Conservation (phyloP, 495 filamentous ascomycete genomes). For the Xylaria bambusicola region DNA sequence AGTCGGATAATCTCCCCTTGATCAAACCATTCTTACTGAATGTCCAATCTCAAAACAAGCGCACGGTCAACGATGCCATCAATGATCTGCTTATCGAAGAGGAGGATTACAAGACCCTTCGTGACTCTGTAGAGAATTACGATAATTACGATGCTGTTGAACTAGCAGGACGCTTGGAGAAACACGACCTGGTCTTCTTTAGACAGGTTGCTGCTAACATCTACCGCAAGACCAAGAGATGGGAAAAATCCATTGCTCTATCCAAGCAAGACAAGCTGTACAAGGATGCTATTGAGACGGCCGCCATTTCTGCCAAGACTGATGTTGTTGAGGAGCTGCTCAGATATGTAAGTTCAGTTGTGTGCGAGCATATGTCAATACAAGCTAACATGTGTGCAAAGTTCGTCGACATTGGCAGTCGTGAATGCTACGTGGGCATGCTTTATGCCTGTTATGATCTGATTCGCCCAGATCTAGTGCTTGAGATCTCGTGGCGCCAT, state of each 20-base stretch:
- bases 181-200: slow-evolving; percentile 98
- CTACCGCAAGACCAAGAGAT: slow-evolving; percentile 99
- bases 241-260: slow-evolving; percentile 98
- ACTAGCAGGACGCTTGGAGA: slow-evolving; percentile 91
- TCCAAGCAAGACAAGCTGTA: slow-evolving; percentile 99
- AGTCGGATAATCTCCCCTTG: slow-evolving; percentile 95
- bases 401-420: slow-evolving; percentile 99
- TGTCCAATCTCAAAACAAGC: slow-evolving; percentile 97
- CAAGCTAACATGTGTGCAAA: slow-evolving; percentile 47
- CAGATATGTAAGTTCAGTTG: slow-evolving; percentile 77
- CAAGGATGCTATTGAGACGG: slow-evolving; percentile 99
- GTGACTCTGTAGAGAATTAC: slow-evolving; percentile 96
- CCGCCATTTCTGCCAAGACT: slow-evolving; percentile 87
- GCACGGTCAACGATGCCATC: slow-evolving; percentile 95
- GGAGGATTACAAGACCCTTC: slow-evolving; percentile 97
- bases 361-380: slow-evolving; percentile 21
- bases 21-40: slow-evolving; percentile 99
- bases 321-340: slow-evolving; percentile 95
- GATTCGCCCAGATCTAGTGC: slow-evolving; percentile 84
- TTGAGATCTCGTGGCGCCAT: slow-evolving; percentile 97
- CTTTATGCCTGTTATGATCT: slow-evolving; percentile 98
- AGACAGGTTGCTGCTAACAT: slow-evolving; percentile 97
- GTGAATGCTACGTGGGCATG: slow-evolving; percentile 99
- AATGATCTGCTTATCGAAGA: slow-evolving; percentile 98
- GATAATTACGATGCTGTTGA: slow-evolving; percentile 98